Conservation (phyloP, 208 protist species). For the Herpetomonas samuelpessoai region DNA sequence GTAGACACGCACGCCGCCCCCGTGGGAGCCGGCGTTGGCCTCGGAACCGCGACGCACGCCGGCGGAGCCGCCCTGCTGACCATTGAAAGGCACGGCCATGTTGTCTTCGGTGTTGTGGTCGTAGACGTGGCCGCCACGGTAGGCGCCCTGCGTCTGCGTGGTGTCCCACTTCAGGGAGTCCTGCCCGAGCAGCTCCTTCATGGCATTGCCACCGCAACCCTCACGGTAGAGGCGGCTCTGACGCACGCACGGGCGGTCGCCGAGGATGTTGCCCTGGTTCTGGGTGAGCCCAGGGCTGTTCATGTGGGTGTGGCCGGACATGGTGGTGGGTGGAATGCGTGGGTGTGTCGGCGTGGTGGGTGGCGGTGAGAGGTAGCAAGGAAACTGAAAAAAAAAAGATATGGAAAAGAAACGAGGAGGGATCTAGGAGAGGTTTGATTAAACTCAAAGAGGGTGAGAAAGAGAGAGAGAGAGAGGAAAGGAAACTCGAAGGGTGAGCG, state of each 20-base stretch:
- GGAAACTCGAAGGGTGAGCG: too few relatives aligned
- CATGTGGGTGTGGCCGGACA: slow-evolving; percentile 65
- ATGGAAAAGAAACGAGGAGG: not conserved
- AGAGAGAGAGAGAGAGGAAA: not conserved
- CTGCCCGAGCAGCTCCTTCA: slow-evolving; percentile 87
- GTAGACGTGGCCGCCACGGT: slow-evolving; percentile 64
- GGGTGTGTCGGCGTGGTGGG: not conserved
- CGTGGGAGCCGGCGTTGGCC: not conserved
- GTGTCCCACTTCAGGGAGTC: slow-evolving; percentile 82
- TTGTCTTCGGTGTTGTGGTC: slow-evolving; percentile 60
- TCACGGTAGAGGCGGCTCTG: slow-evolving; percentile 81
- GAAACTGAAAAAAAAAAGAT: slow-evolving; percentile 6
- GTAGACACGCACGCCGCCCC: not conserved
- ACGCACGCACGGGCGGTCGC: slow-evolving; percentile 85
- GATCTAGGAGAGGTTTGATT: not conserved
- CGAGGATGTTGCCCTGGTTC: slow-evolving; percentile 87
- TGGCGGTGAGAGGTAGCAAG: too few relatives aligned
- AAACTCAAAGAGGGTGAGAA: not conserved
- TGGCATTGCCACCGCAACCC: slow-evolving; percentile 73
- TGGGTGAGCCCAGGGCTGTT: slow-evolving; percentile 63
- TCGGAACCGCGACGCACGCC: not conserved
- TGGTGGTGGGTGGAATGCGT: slow-evolving; percentile 13
- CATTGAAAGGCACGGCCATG: slow-evolving; percentile 11
- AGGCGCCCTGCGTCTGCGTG: slow-evolving; percentile 68
- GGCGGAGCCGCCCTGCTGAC: not conserved